phyloP scores from a whole-genome alignment of 2,329 filamentous ascomycete species.

The Aspergillus pseudotamarii region DNA sequence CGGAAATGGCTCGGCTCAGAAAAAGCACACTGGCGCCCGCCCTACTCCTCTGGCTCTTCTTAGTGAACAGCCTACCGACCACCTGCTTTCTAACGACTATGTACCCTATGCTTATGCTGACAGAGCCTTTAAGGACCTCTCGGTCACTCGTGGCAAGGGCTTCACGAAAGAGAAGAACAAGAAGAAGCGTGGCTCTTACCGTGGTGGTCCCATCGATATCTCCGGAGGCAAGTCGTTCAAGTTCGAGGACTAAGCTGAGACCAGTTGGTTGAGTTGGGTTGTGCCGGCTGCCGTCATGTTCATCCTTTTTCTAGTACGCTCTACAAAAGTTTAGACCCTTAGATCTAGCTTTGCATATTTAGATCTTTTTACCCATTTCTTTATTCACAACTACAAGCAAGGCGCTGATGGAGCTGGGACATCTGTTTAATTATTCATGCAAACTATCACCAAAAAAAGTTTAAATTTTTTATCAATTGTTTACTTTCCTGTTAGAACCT shows the following conservation, averaged over 20 bases:
- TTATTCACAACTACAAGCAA: conserved; percentile 25
- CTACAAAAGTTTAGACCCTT: conserved; percentile 15
- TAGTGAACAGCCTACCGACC: conserved; percentile 66
- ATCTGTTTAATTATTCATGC: conserved; percentile 12
- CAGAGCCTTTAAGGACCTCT: conserved; percentile 82
- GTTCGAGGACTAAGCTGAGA: conserved; percentile 74
- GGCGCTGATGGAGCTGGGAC: conserved; percentile 33
- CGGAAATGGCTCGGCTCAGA: conserved; percentile 26
- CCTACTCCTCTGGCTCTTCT: conserved; percentile 77
- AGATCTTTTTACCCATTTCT: conserved; percentile 20
- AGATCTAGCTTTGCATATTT: conserved; percentile 19
- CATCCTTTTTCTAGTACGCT: conserved; percentile 15
- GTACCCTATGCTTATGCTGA: conserved; percentile 85
- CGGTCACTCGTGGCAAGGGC: conserved; percentile 89
- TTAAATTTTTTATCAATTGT: neutral
- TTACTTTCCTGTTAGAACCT: neutral
- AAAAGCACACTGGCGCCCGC: conserved; percentile 55
- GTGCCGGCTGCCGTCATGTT: neutral
- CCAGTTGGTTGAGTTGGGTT: neutral
- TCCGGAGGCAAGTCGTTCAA: conserved; percentile 82
- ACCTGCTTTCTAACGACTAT: conserved; percentile 76
- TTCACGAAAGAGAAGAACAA: conserved; percentile 99
- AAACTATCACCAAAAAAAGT: neutral
- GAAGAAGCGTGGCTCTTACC: conserved; percentile 89
- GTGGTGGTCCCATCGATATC: conserved; percentile 85